These are phyloP conservation scores for Polygonum maritimum DNA, from an alignment of 148 eudicot genomes.

Conservation along the genomic window DNA sequence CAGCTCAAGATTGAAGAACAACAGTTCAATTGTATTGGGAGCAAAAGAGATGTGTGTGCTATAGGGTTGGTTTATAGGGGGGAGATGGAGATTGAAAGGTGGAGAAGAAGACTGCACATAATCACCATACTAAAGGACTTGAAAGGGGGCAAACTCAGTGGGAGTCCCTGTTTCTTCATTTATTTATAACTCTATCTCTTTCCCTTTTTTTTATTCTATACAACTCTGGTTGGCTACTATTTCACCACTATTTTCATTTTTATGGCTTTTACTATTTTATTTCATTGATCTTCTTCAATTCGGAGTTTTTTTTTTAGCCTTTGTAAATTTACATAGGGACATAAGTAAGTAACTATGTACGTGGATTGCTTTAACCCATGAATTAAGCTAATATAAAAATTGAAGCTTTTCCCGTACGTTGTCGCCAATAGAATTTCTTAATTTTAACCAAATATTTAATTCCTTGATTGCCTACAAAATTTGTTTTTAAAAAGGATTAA, in stretches of 20 bases:
- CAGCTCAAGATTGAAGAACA: not conserved
- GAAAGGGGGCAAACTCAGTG: not conserved
- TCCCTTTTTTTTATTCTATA: not conserved
- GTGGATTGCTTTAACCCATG: not conserved
- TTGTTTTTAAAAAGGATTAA: not conserved
- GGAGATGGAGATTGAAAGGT: not conserved
- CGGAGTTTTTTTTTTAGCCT: no score
- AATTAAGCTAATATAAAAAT: not conserved
- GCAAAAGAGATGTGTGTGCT: not conserved
- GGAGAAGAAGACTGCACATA: constrained; percentile 11
- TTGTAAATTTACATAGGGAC: not conserved
- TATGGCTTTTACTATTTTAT: not conserved
- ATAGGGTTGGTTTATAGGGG: constrained; percentile 9
- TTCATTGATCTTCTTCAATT: not conserved
- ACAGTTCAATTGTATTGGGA: not conserved
- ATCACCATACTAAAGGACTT: constrained; percentile 4
- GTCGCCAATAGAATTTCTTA: not conserved
- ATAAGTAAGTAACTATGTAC: not conserved
- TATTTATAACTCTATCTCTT: not conserved
- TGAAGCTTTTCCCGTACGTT: not conserved
- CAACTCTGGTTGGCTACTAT: not conserved
- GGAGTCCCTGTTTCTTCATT: not conserved
- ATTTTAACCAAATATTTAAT: not conserved
- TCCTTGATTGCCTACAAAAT: not conserved
- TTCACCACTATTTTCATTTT: not conserved